Base-by-base conservation (phyloP, 495 filamentous ascomycete genomes). In the Aspergillus conjunctus region DNA sequence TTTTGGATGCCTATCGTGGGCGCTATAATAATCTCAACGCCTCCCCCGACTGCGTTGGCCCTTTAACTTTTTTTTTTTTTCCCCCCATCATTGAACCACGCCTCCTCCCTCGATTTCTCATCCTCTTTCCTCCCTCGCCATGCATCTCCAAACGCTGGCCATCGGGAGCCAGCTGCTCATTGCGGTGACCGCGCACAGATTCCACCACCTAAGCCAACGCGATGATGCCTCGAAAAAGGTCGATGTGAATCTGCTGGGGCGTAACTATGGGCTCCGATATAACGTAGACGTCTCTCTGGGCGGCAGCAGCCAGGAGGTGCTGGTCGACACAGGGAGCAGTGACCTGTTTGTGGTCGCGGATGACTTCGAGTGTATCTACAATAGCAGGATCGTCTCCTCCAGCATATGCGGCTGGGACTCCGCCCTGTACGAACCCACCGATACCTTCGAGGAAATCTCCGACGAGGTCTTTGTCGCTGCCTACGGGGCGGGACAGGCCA, bases 251-350 rank as follows among this genome's bases (percentile, higher is more conserved):
- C n/a, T 48, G 4, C 10, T 48, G 1, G 44, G 44, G 1, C n/a
- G 44, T 3, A 11, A 45, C 8, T 66, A 58, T 46, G 69, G 71
- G 14, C 59, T 59, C 12, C 54, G 66, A 4, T 73, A 71, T 48
- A 61, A 73, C 26, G 62, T 58, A 3, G 51, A 59, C 12, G 56
- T 72, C 15, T 65, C 59, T 0, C 58, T 74, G 21, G 68, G 65
- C 18, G 63, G 58, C 26, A 66, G 71, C 22, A 77, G 67, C 1
- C 83, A 86, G 61, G 60, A 75, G 7, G 66, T 83, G 14, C 77
- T 83, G 26, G 71, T 90, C 50, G 87, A 88, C 65, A 88, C 85
- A 15, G 86, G 87, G 6, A 84, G 80, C 60, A 80, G 75, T 61
- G 87, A 90, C 62, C 86, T 83, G 8, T 88, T 85, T 79, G 65